Percentiles rank a stretch among this genome's conserved stretches.
phyloP scores from a whole-genome alignment of 2,329 filamentous ascomycete species.

The Ceratocystis papillata region DNA sequence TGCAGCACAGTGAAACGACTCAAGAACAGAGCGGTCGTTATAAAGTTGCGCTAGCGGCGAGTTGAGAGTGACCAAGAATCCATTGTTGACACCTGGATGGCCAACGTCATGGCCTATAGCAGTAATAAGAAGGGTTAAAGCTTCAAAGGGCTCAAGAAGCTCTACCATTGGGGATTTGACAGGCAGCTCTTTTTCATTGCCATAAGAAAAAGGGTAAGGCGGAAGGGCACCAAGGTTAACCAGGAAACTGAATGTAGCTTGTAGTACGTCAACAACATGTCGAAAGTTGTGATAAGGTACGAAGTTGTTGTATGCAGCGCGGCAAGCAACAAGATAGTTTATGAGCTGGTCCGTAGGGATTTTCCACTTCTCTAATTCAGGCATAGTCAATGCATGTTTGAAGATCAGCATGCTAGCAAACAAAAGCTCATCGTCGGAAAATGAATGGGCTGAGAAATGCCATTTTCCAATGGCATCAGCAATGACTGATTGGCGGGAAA shows the following conservation, averaged over 20 bases:
- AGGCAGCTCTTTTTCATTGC: conserved; percentile 28
- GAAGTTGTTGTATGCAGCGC: conserved; percentile 90
- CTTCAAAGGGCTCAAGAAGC: conserved; percentile 76
- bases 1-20: conserved; percentile 94
- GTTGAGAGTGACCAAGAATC: conserved; percentile 84
- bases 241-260: conserved; percentile 85
- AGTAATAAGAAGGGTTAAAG: conserved; percentile 77
- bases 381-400: conserved; percentile 71
- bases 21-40: conserved; percentile 91
- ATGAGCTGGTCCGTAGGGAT: conserved; percentile 71
- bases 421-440: conserved; percentile 80
- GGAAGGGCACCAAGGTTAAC: conserved; percentile 67
- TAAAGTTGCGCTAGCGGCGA: conserved; percentile 89
- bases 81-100: conserved; percentile 95
- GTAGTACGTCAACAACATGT: conserved; percentile 90
- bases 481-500: conserved; percentile 55
- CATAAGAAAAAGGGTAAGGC: conserved; percentile 42
- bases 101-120: conserved; percentile 98
- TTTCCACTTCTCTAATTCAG: conserved; percentile 69
- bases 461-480: conserved; percentile 63
- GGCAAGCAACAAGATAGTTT: conserved; percentile 75
- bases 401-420: conserved; percentile 81
- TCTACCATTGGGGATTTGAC: conserved; percentile 56
- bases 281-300: conserved; percentile 98
- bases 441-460: conserved; percentile 83